Evolutionary conservation across 2,329 filamentous ascomycete genomes (phyloP).

Genomic region (Botrytis porri): DNA sequence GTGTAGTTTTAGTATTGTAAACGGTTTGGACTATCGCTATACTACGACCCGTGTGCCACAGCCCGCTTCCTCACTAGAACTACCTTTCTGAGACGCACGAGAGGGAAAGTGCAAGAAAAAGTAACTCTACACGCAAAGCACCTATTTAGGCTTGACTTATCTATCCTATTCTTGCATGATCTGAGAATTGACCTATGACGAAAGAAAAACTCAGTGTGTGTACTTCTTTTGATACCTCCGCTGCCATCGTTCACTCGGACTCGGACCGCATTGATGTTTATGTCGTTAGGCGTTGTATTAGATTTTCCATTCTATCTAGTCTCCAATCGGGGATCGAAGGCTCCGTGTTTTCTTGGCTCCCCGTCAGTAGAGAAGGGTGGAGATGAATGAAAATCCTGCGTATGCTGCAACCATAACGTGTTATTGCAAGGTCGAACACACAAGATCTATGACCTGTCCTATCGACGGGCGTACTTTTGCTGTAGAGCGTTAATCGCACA

Average conservation of each 20-base stretch:
- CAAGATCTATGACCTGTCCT: conserved; percentile 2
- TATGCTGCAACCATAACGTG: conserved; percentile 1
- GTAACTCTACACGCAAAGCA: neutral
- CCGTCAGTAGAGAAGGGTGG: neutral
- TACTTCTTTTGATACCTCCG: conserved; percentile 4
- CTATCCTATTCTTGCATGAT: conserved; percentile 8
- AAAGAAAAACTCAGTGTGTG: neutral
- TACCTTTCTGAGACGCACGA: neutral
- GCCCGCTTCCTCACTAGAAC: neutral
- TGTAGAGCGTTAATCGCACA: neutral
- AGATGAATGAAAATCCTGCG: neutral
- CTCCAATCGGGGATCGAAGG: neutral
- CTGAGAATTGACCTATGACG: neutral
- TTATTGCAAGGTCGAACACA: neutral
- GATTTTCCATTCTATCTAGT: neutral
- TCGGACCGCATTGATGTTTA: neutral
- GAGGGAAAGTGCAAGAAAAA: neutral
- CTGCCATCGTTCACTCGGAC: neutral
- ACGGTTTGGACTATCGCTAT: neutral
- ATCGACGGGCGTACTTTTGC: neutral
- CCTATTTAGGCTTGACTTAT: neutral
- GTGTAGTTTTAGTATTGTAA: neutral
- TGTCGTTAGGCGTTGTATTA: neutral
- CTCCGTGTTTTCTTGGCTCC: neutral
- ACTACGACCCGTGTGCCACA: neutral